Evolutionary conservation across 2,329 filamentous ascomycete genomes (phyloP).

Genomic region (Hirsutella rhossiliensis): DNA sequence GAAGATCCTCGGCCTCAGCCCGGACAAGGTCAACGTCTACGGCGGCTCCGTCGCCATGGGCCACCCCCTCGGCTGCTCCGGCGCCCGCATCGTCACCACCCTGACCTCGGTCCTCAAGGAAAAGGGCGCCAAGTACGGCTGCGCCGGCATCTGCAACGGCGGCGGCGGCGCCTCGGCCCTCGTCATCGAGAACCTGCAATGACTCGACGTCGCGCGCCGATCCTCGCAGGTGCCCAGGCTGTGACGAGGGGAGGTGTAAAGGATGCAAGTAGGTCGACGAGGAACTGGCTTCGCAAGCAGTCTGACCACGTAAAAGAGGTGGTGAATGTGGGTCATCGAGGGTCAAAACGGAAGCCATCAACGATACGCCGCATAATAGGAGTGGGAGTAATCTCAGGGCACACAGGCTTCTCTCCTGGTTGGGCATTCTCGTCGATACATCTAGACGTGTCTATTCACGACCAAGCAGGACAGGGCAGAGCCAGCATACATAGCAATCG

Average conservation of each 20-base stretch:
- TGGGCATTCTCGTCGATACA: background rate
- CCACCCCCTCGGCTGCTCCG: slow-evolving; percentile 87
- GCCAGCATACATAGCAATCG: background rate
- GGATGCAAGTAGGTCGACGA: background rate
- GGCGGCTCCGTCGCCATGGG: slow-evolving; percentile 93
- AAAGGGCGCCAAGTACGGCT: slow-evolving; percentile 88
- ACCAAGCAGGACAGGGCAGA: background rate
- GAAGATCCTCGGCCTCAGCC: slow-evolving; percentile 69
- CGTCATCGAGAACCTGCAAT: slow-evolving; percentile 68
- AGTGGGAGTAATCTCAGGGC: no score
- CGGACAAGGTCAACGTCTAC: slow-evolving; percentile 88
- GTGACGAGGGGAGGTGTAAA: slow-evolving; percentile 3
- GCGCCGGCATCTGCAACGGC: slow-evolving; percentile 94
- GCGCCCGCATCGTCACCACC: slow-evolving; percentile 86
- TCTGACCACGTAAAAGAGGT: no score
- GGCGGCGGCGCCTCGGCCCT: slow-evolving; percentile 90
- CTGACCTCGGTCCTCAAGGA: slow-evolving; percentile 78
- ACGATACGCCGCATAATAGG: no score
- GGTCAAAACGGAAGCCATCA: no score
- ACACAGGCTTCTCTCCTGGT: no score
- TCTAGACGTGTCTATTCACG: background rate
- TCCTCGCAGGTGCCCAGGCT: slow-evolving; percentile 2
- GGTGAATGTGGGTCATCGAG: no score
- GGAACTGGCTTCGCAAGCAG: no score
- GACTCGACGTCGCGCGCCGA: slow-evolving; percentile 28